These are phyloP conservation scores for Mortierella sp. DNA, from an alignment of 371 early-diverging fungal genomes.

Conservation along the genomic window DNA sequence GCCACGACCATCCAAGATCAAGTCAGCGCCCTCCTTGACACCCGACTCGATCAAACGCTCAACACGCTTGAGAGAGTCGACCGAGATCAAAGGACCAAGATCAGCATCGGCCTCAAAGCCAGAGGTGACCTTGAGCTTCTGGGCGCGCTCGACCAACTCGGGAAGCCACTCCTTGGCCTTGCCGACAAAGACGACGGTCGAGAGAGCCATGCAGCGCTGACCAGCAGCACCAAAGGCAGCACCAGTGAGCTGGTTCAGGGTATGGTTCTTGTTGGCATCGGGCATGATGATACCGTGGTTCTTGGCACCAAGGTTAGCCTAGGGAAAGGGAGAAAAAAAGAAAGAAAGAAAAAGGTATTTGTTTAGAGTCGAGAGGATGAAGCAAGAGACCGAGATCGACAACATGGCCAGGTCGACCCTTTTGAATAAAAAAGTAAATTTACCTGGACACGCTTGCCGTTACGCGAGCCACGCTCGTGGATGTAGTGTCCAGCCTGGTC, in stretches of 20 bases:
- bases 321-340: conserved; percentile 3
- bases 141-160: conserved; percentile 90
- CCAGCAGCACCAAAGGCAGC: conserved; percentile 98
- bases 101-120: conserved; percentile 92
- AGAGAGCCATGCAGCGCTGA: conserved; percentile 95
- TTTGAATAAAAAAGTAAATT: no score
- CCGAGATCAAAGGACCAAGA: conserved; percentile 92
- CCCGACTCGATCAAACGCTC: conserved; percentile 85
- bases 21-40: conserved; percentile 89
- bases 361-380: not conserved
- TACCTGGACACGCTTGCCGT: conserved; percentile 95
- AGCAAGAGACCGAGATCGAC: no score
- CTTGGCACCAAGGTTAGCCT: conserved; percentile 96
- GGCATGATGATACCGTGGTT: conserved; percentile 97
- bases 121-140: conserved; percentile 84
- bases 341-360: not conserved
- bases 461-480: conserved; percentile 85
- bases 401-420: no score
- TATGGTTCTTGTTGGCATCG: conserved; percentile 91
- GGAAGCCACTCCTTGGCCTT: conserved; percentile 88
- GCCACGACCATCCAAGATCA: conserved; percentile 93
- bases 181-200: conserved; percentile 93
- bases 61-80: conserved; percentile 83
- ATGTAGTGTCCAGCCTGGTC: conserved; percentile 92
- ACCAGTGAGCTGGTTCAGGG: conserved; percentile 91